Conservation (phyloP, 2,329 filamentous ascomycete species). For the Zasmidium angulare region DNA sequence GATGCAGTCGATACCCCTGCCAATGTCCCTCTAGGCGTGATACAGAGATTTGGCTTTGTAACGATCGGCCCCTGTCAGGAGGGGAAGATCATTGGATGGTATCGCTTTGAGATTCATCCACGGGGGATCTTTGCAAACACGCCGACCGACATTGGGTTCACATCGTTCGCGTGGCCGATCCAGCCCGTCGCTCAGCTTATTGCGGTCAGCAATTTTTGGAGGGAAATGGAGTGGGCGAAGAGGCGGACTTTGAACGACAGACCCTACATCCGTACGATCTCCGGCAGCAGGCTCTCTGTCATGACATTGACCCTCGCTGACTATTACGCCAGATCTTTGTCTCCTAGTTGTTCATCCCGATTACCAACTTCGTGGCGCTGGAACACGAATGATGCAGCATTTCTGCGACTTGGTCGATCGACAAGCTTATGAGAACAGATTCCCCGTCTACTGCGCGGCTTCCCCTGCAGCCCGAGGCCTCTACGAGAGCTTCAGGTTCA, state of each 20-base stretch:
- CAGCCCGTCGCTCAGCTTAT: not conserved
- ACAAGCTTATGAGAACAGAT: not conserved
- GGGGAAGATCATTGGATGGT: no score
- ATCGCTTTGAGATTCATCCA: no score
- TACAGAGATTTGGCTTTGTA: no score
- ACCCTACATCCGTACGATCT: not conserved
- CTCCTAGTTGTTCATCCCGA: not conserved
- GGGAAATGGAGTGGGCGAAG: not conserved
- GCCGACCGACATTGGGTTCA: no score
- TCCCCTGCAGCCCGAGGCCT: not conserved
- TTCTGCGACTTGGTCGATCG: not conserved
- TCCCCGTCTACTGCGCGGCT: not conserved
- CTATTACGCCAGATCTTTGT: not conserved
- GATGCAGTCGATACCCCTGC: not conserved
- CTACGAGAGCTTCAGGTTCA: not conserved
- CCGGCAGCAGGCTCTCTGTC: not conserved
- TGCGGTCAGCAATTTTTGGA: not conserved
- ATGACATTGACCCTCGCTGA: not conserved
- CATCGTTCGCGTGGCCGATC: no score
- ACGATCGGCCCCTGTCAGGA: no score
- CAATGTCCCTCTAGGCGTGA: no score
- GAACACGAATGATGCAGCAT: not conserved
- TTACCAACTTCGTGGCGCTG: not conserved
- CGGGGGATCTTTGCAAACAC: no score
- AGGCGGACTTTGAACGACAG: not conserved